phyloP scores from a whole-genome alignment of 2,329 filamentous ascomycete genomes.

The Ophiostoma populinum region DNA sequence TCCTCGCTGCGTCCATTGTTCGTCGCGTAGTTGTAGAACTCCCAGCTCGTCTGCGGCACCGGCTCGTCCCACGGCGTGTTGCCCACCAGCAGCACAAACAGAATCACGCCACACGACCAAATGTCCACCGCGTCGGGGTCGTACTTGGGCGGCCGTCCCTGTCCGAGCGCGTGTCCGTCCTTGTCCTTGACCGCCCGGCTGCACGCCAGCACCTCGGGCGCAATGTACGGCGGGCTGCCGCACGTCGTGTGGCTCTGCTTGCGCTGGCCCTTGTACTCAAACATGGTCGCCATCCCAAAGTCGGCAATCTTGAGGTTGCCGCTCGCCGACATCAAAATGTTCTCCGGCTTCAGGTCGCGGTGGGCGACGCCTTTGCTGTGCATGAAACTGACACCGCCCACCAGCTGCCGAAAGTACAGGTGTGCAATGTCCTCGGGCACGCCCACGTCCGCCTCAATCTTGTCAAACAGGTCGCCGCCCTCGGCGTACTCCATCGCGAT shows the following conservation, averaged over 20 bases:
- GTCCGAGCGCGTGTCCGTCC: background rate
- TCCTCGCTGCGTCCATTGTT: slow-evolving; percentile 70
- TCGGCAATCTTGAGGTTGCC: slow-evolving; percentile 90
- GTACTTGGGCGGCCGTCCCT: slow-evolving; percentile 33
- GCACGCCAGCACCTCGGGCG: slow-evolving; percentile 65
- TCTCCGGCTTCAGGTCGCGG: slow-evolving; percentile 84
- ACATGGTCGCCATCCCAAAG: slow-evolving; percentile 89
- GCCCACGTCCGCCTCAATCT: slow-evolving; percentile 94
- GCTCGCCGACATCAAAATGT: slow-evolving; percentile 71
- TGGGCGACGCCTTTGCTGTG: slow-evolving; percentile 92
- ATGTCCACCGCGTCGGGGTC: slow-evolving; percentile 72
- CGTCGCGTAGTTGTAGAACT: slow-evolving; percentile 74
- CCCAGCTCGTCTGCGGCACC: slow-evolving; percentile 59
- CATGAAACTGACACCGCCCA: slow-evolving; percentile 84
- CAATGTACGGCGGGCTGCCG: slow-evolving; percentile 92
- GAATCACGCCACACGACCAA: slow-evolving; percentile 95
- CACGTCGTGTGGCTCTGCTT: slow-evolving; percentile 82
- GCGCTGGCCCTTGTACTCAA: slow-evolving; percentile 68
- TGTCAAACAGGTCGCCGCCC: slow-evolving; percentile 94
- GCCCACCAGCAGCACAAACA: slow-evolving; percentile 86
- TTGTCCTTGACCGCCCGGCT: slow-evolving; percentile 12
- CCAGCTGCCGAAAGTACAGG: slow-evolving; percentile 84
- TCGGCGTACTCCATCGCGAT: slow-evolving; percentile 96
- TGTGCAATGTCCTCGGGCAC: slow-evolving; percentile 92
- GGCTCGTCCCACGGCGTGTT: slow-evolving; percentile 98